Base-by-base conservation (phyloP, 2,329 filamentous ascomycete genomes). In the Paraphaeosphaeria sporulosa region DNA sequence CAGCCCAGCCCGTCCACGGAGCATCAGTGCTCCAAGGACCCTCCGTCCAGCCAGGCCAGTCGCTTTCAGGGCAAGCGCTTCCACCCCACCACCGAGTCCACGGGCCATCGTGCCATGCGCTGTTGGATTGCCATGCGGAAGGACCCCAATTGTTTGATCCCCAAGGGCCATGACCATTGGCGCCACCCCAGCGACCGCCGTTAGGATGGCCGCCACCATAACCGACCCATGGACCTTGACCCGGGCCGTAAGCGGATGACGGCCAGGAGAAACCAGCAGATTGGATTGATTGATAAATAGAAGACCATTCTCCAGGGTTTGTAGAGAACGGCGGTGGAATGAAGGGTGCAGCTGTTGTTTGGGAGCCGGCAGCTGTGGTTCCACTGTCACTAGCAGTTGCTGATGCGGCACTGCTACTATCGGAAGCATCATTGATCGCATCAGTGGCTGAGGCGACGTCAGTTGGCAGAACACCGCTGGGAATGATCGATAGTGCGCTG, bases 41-140 rank as follows among this genome's bases (percentile, higher is more conserved):
- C 0, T 67, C 61, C 7, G 76, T 78, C 76, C 76, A 78, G 3
- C 76, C 76, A 10, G 74, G 73, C 76, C 76, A 78, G 55, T 76
- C 73, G 0, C 67, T 65, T 0, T 64, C 61, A 0, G 76, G 75
- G 38, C 76, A 77, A 4, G 64, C 70, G 15, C 53, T 62, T 36
- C 70, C 72, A 19, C 60, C 74, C 74, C 75, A 78, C 76, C 76
- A 77, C 1, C 58, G 58, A 0, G 76, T 78, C 76, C 76, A 78
- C 0, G 75, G 70, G 1, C 60, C 72, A 9, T 54, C 62, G 32
- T 69, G 69, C 71, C 73, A 73, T 21, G 65, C 72, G 6, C 61
- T 64, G 6, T 61, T 61, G 0, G 72, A 74, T 5, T 64, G 59
- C 73, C 73, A 77, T 23, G 65, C 67, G 50, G 64, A 67, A 0